These are phyloP conservation scores for Candida ovalis DNA, from an alignment of 805 yeast genomes.

Conservation along the genomic window DNA sequence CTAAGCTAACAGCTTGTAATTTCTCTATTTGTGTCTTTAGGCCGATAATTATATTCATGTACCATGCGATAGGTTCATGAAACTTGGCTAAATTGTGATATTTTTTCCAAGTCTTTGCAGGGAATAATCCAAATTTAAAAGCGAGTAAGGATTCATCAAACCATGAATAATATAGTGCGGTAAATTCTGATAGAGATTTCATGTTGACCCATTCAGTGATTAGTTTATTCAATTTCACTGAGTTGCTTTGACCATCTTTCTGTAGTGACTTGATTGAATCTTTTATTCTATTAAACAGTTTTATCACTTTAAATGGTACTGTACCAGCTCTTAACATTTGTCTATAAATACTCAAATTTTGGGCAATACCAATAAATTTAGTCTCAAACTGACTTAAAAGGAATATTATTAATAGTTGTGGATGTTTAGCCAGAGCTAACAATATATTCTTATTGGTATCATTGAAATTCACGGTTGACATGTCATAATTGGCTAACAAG, in stretches of 20 bases:
- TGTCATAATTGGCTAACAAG: conserved; percentile 11
- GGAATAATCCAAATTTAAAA: conserved; percentile 48
- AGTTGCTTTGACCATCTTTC: conserved; percentile 11
- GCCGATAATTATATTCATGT: conserved; percentile 56
- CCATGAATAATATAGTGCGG: conserved; percentile 58
- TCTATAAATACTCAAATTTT: conserved; percentile 53
- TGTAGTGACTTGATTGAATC: conserved; percentile 17
- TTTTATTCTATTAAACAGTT: conserved; percentile 32
- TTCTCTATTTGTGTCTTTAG: conserved; percentile 47
- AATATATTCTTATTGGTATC: conserved; percentile 22
- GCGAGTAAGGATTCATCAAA: conserved; percentile 61
- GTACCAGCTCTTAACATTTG: conserved; percentile 69
- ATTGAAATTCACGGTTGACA: conserved; percentile 21
- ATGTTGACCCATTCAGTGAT: conserved; percentile 37
- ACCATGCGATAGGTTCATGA: conserved; percentile 70
- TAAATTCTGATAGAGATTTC: conserved; percentile 45
- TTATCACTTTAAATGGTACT: conserved; percentile 54
- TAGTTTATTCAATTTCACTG: conserved; percentile 20
- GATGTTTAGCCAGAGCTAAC: conserved; percentile 26
- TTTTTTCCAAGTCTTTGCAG: conserved; percentile 27
- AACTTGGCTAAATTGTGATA: conserved; percentile 39
- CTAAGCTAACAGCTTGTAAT: conserved; percentile 39
- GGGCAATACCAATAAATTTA: conserved; percentile 41
- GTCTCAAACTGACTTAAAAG: conserved; percentile 37
- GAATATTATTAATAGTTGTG: conserved; percentile 29